phyloP scores from a whole-genome alignment of 306 rosid genomes.

The Castanea sativa region DNA sequence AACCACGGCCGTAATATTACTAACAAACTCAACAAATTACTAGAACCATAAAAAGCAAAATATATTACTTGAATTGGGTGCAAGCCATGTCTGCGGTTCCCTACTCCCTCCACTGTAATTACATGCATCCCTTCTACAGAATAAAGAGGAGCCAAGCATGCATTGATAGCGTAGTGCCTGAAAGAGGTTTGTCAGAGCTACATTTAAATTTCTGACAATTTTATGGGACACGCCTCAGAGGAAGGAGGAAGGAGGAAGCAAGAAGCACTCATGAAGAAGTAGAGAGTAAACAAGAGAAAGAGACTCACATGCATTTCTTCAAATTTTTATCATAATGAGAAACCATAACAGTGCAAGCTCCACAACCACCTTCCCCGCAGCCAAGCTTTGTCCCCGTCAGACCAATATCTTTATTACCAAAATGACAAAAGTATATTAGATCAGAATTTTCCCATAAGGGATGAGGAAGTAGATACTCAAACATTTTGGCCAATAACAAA shows the following conservation, averaged over 20 bases:
- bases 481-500: neutral
- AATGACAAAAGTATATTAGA: neutral
- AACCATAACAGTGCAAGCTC: constrained; percentile 99
- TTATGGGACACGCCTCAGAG: constrained; percentile 10
- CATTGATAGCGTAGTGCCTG: constrained; percentile 92
- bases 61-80: constrained; percentile 83
- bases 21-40: neutral
- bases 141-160: constrained; percentile 94
- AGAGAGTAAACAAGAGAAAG: constrained; percentile 16
- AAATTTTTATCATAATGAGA: constrained; percentile 54
- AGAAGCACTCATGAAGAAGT: neutral
- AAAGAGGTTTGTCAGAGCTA: constrained; percentile 26
- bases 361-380: constrained; percentile 99
- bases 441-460: constrained; percentile 17
- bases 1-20: neutral
- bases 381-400: constrained; percentile 95
- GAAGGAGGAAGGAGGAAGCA: neutral
- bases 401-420: constrained; percentile 46
- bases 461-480: neutral
- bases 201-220: constrained; percentile 29
- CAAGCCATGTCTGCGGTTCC: constrained; percentile 70
- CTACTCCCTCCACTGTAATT: constrained; percentile 92
- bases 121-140: constrained; percentile 97
- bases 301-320: constrained; percentile 73
- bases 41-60: constrained; percentile 6